Evolutionary conservation across 345 rosid species (phyloP).

Genomic region (Pistacia integerrima): DNA sequence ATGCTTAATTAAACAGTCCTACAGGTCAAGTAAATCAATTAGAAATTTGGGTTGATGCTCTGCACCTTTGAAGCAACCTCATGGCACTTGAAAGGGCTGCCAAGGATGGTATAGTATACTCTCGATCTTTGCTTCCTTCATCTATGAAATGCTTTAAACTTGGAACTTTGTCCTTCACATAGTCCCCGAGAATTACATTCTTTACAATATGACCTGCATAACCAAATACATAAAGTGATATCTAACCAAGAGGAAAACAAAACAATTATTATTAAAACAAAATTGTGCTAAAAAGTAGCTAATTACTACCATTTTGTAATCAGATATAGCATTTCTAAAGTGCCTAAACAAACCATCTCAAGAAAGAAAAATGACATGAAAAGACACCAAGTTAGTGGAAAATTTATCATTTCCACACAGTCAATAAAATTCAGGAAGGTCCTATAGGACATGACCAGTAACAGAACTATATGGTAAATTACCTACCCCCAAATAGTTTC

Average conservation of each 20-base stretch:
- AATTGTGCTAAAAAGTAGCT: neutral
- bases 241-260: neutral
- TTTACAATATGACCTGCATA: constrained; percentile 54
- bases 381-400: neutral
- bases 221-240: neutral
- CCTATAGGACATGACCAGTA: neutral
- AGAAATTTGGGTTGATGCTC: neutral
- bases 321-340: neutral
- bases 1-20: neutral
- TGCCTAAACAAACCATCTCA: neutral
- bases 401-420: neutral
- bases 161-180: constrained; percentile 59
- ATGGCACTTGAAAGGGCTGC: constrained; percentile 79
- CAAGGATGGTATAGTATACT: constrained; percentile 57
- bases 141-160: constrained; percentile 65
- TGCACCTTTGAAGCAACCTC: constrained; percentile 69
- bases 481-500: constrained; percentile 64
- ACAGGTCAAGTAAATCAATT: neutral
- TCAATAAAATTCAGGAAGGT: constrained; percentile 10
- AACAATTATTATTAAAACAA: neutral
- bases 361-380: neutral
- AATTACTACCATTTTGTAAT: neutral
- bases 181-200: constrained; percentile 58
- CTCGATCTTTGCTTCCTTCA: constrained; percentile 38
- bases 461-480: neutral